Base-by-base conservation (phyloP, 306 rosid genomes). In the Potentilla sterilis region DNA sequence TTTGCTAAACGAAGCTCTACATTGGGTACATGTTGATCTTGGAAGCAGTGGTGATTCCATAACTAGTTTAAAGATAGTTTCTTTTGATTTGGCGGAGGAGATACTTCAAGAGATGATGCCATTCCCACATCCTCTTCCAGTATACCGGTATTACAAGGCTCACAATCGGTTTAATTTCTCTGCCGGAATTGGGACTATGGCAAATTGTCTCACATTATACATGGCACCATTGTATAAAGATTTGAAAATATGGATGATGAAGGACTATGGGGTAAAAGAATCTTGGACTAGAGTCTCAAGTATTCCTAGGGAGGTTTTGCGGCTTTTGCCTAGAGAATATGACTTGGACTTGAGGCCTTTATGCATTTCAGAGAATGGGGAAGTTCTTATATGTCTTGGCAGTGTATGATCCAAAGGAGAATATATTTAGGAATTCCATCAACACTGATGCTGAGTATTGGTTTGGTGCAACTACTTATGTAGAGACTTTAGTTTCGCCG, bases 291-390 rank as follows among this genome's bases (percentile, higher is more conserved):
- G 47, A 70, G 32, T 34, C 10, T 0, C 18, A 2, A 10, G 11
- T 32, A 70, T 70, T 49, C 32, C 61, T 13, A 32, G 0, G 2
- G 5, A 24, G 41, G 34, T 16, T 47, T 47, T 13, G 13, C 47
- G 47, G 47, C 11, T 11, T 13, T 46, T 67, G 7, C 42, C 58
- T 22, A 11, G 10, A 7, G 42, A 8, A 11, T 8, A 0, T 18
- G 58, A 3, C n/a, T 32, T 6, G 8, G 8, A 19, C 34, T 66
- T 41, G 34, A 34, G 22, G 34, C 46, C 62, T 70, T 6, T 34
- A 19, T 51, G 62, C 46, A 48, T 70, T 34, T 70, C 55, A 70
- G 46, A 70, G 19, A 47, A 16, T 8, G 74, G 43, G 8, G 61
- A 70, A 70, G 75, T 70, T 70, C 2, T 70, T 21, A 21, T 55